Conservation (phyloP, 2,329 filamentous ascomycete species). For the Ophiostoma populinum region DNA sequence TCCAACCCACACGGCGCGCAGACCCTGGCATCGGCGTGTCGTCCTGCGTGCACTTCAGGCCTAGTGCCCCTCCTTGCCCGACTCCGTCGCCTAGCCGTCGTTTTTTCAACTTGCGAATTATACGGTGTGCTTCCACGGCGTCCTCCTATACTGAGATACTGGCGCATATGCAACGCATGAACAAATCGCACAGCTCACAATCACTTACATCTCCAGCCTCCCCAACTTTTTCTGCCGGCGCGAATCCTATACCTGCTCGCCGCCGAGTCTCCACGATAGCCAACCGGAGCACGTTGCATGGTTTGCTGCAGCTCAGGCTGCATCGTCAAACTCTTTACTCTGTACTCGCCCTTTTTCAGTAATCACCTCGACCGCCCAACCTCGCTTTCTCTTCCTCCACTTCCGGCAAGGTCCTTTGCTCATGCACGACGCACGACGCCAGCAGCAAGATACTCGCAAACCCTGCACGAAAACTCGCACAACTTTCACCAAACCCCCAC, state of each 20-base stretch:
- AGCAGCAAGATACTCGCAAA: conserved; percentile 1
- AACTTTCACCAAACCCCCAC: conserved; percentile 13
- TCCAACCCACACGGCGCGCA: not conserved
- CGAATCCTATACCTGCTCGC: conserved; percentile 14
- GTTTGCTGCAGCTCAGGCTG: not conserved
- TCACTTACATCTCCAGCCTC: conserved; percentile 2
- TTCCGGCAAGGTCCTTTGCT: conserved; percentile 3
- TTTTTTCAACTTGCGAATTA: conserved; percentile 3
- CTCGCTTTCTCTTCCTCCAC: too few relatives aligned
- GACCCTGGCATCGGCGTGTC: conserved; percentile 1
- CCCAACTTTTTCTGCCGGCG: conserved; percentile 9
- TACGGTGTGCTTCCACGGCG: not conserved
- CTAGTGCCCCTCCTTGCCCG: conserved; percentile 5
- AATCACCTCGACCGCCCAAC: not conserved
- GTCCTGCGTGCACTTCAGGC: conserved; percentile 1
- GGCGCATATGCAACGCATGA: too few relatives aligned
- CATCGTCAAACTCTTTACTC: not conserved
- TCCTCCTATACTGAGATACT: too few relatives aligned
- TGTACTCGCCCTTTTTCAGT: not conserved
- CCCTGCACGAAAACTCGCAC: conserved; percentile 3
- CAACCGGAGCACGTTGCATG: conserved; percentile 22
- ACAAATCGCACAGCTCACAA: too few relatives aligned
- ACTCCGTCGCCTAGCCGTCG: conserved; percentile 1
- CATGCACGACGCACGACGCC: not conserved
- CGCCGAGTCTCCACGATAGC: conserved; percentile 27